These are phyloP conservation scores for Exophiala lecanii-corni DNA, from an alignment of 2,329 filamentous ascomycete species.

Conservation along the genomic window DNA sequence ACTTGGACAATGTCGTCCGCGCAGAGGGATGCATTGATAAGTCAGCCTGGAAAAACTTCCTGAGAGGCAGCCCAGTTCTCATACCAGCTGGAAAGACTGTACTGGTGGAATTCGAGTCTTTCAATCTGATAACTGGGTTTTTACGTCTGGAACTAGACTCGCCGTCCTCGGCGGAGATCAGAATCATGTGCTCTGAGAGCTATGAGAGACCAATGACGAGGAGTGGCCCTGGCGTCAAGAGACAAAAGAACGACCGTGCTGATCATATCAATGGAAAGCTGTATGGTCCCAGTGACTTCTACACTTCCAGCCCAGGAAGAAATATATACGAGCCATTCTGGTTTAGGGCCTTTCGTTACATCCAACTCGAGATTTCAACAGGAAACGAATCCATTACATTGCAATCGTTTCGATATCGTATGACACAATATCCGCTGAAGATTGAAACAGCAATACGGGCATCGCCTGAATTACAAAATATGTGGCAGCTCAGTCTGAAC, in stretches of 20 bases:
- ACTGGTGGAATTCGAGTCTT: not conserved
- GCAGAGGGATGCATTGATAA: constrained; percentile 1
- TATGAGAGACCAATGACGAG: constrained; percentile 29
- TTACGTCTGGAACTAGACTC: constrained; percentile 12
- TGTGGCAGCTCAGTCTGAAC: constrained; percentile 32
- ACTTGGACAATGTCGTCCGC: not conserved
- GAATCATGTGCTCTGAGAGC: constrained; percentile 32
- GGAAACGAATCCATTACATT: constrained; percentile 27
- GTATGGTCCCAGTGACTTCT: not conserved
- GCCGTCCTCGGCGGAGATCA: constrained; percentile 18
- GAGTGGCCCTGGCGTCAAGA: constrained; percentile 5
- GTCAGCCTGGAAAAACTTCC: not conserved
- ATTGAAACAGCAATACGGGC: constrained; percentile 24
- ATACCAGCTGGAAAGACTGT: constrained; percentile 1
- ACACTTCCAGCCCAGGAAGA: not conserved
- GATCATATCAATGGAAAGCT: not conserved
- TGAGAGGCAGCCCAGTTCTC: not conserved
- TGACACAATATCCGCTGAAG: constrained; percentile 37
- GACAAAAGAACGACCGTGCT: not conserved
- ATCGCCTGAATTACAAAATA: constrained; percentile 11
- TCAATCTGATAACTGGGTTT: constrained; percentile 12
- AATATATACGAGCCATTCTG: constrained; percentile 37
- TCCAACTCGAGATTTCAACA: constrained; percentile 31
- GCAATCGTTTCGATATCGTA: constrained; percentile 27
- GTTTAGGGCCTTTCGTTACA: constrained; percentile 38